These are phyloP conservation scores for Boletus rubescentipes DNA, from an alignment of 768 basidiomycete genomes.

Conservation along the genomic window DNA sequence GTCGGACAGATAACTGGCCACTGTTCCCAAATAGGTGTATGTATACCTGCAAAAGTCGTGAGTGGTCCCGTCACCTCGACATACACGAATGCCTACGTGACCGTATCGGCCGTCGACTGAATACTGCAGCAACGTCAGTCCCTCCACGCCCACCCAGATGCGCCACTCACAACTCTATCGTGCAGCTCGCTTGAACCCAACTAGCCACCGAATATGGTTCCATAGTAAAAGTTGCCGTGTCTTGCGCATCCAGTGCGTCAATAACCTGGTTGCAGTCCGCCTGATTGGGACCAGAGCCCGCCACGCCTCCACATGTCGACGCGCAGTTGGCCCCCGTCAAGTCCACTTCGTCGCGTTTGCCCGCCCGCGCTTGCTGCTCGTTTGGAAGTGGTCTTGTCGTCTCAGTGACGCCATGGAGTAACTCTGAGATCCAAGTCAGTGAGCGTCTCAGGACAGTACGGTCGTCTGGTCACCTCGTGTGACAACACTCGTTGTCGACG, in stretches of 20 bases:
- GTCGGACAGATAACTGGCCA: not conserved
- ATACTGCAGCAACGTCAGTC: not conserved
- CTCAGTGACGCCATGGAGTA: not conserved
- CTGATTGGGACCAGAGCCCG: slow-evolving; percentile 6
- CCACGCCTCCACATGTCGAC: not conserved
- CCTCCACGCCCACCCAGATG: not conserved
- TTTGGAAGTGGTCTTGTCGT: not conserved
- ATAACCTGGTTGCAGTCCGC: slow-evolving; percentile 6
- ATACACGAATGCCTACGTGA: not conserved
- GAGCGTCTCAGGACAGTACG: not conserved
- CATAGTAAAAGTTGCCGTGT: not conserved
- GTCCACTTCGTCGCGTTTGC: not conserved
- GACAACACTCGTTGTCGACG: not conserved
- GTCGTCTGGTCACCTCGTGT: not conserved
- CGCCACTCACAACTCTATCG: slow-evolving; percentile 3
- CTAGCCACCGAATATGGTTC: not conserved
- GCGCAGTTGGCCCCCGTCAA: slow-evolving; percentile 2
- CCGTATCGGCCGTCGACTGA: slow-evolving; percentile 6
- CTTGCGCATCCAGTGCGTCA: not conserved
- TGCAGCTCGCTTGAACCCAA: slow-evolving; percentile 6
- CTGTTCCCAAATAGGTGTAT: not conserved
- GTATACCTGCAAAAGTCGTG: slow-evolving; percentile 5
- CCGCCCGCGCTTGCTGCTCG: not conserved
- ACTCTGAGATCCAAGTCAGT: not conserved
- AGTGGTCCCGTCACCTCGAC: not conserved